A percentile compares a stretch with the other conserved stretches of the same genome.
These are phyloP conservation scores for Saturnispora sekii DNA, from an alignment of 805 yeast genomes.

Conservation along the genomic window DNA sequence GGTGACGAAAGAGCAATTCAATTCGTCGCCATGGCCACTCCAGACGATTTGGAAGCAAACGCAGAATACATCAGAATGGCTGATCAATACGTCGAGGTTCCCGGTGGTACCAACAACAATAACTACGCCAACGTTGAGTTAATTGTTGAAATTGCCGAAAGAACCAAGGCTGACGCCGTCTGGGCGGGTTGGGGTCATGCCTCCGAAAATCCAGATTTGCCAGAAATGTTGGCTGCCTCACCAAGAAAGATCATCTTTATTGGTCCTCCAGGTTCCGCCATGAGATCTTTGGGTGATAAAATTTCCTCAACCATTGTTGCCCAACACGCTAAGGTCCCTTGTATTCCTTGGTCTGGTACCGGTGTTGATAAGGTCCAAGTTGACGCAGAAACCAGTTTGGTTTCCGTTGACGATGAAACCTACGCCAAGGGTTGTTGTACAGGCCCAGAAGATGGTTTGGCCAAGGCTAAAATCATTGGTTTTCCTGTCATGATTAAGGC, in stretches of 20 bases:
- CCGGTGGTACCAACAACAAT: slow-evolving; percentile 98
- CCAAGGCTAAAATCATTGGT: slow-evolving; percentile 78
- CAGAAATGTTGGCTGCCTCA: slow-evolving; percentile 90
- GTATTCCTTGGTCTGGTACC: slow-evolving; percentile 99
- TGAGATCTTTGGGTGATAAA: slow-evolving; percentile 99
- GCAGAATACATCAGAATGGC: slow-evolving; percentile 99
- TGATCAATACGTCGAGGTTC: slow-evolving; percentile 95
- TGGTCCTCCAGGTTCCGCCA: slow-evolving; percentile 99
- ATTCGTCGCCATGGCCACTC: slow-evolving; percentile 98
- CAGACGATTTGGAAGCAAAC: slow-evolving; percentile 95
- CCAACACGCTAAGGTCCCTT: slow-evolving; percentile 96
- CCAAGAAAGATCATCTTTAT: slow-evolving; percentile 85
- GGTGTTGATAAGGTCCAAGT: slow-evolving; percentile 78
- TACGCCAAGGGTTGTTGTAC: slow-evolving; percentile 84
- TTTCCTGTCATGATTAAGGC: slow-evolving; percentile 99
- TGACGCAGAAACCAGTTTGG: slow-evolving; percentile 64
- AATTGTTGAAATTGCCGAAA: slow-evolving; percentile 94
- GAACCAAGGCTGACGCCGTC: slow-evolving; percentile 94
- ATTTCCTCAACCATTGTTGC: slow-evolving; percentile 97
- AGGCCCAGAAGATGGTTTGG: slow-evolving; percentile 81
- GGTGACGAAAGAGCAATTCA: slow-evolving; percentile 90
- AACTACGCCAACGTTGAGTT: slow-evolving; percentile 97
- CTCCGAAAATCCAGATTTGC: slow-evolving; percentile 92
- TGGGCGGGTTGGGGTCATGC: slow-evolving; percentile 99
- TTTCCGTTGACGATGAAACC: slow-evolving; percentile 76